phyloP scores from a whole-genome alignment of 768 basidiomycete genomes.

The Pulveroboletus frians region DNA sequence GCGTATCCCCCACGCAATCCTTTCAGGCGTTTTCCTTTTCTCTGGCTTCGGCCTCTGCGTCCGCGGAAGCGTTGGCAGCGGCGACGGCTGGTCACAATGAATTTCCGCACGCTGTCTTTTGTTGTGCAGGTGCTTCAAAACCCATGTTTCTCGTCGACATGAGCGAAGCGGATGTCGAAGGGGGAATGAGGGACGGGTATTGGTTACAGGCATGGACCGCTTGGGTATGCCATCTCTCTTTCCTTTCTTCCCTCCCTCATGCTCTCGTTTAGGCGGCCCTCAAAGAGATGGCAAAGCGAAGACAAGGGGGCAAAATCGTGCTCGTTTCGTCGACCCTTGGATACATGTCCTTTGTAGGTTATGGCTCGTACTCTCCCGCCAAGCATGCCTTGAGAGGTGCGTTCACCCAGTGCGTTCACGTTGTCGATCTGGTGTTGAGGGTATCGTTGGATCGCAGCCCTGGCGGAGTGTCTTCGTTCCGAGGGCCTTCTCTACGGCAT shows the following conservation, averaged over 20 bases:
- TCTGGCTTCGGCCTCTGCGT: constrained; percentile 46
- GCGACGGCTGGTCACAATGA: constrained; percentile 52
- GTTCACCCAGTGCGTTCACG: neutral
- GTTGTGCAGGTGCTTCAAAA: constrained; percentile 68
- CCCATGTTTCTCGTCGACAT: constrained; percentile 77
- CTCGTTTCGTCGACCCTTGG: constrained; percentile 73
- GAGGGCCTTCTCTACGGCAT: constrained; percentile 78
- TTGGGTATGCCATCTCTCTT: constrained; percentile 25
- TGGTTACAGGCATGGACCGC: constrained; percentile 48
- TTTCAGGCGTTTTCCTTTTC: constrained; percentile 65
- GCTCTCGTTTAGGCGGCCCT: constrained; percentile 49
- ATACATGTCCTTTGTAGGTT: constrained; percentile 74
- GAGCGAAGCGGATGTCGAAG: constrained; percentile 49
- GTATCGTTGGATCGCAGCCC: constrained; percentile 39
- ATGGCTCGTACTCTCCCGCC: constrained; percentile 72
- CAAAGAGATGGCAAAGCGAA: constrained; percentile 57
- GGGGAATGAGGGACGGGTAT: constrained; percentile 33
- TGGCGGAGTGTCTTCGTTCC: constrained; percentile 77
- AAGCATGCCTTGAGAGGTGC: constrained; percentile 84
- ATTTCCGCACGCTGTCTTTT: constrained; percentile 71
- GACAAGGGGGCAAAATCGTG: constrained; percentile 61
- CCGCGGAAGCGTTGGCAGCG: constrained; percentile 57
- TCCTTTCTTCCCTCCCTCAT: neutral
- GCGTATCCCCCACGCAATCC: constrained; percentile 53
- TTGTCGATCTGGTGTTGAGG: neutral